A percentile compares a stretch with the other conserved stretches of the same genome.
Conservation (phyloP, 345 rosid genomes). For the Boechera stricta region DNA sequence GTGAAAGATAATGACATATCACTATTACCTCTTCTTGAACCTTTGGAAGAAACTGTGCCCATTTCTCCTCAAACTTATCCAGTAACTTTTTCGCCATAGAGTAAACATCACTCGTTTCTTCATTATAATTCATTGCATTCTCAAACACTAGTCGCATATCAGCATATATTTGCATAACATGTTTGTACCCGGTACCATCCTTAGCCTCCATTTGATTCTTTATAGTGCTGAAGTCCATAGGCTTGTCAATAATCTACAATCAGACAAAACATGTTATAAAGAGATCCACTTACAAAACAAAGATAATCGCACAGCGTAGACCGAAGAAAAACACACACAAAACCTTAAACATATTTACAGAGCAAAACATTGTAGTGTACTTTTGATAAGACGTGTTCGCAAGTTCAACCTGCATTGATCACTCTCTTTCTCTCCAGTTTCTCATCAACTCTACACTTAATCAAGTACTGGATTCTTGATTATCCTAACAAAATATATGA, state of each 20-base stretch:
- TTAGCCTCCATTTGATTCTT: slow-evolving; percentile 90
- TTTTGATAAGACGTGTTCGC: neutral
- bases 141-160: slow-evolving; percentile 86
- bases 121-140: slow-evolving; percentile 96
- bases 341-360: neutral
- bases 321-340: neutral
- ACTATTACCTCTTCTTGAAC: slow-evolving; percentile 76
- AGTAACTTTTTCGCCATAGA: slow-evolving; percentile 85
- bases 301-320: neutral
- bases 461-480: neutral
- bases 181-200: slow-evolving; percentile 79
- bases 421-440: slow-evolving; percentile 22
- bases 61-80: slow-evolving; percentile 85
- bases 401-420: slow-evolving; percentile 26
- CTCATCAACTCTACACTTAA: slow-evolving; percentile 15
- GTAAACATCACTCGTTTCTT: slow-evolving; percentile 70
- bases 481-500: neutral
- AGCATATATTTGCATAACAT: slow-evolving; percentile 75
- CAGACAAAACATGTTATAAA: slow-evolving; percentile 26
- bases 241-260: slow-evolving; percentile 76
- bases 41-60: slow-evolving; percentile 79
- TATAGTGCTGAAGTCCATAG: slow-evolving; percentile 94
- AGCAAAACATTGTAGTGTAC: slow-evolving; percentile 17
- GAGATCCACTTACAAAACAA: slow-evolving; percentile 11
- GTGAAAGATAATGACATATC: neutral